phyloP scores from a whole-genome alignment of 2,329 filamentous ascomycete species.

The Colletotrichum aenigma region DNA sequence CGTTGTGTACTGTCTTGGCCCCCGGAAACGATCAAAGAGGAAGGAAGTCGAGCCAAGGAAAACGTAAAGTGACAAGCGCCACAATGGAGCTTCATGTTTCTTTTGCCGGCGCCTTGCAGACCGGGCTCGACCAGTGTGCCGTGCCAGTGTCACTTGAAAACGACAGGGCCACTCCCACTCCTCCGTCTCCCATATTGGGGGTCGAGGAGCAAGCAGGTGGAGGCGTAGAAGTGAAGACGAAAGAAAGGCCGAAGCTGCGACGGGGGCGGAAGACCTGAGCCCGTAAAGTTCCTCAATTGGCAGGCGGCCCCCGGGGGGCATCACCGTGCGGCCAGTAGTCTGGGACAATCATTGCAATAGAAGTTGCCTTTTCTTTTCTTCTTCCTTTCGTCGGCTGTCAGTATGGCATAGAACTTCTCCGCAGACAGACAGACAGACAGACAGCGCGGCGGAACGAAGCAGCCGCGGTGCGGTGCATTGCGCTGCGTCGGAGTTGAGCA shows the following conservation, averaged over 20 bases:
- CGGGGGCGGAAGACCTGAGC: background rate
- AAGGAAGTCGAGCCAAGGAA: background rate
- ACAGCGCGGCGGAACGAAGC: background rate
- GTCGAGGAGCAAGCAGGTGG: background rate
- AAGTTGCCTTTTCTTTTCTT: background rate
- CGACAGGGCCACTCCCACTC: background rate
- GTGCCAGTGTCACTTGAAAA: background rate
- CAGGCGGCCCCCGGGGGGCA: background rate
- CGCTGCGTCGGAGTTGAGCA: background rate
- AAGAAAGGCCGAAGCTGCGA: background rate
- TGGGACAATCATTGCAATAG: background rate
- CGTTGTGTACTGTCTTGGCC: background rate
- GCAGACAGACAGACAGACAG: background rate
- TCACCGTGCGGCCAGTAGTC: background rate
- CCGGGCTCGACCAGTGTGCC: background rate
- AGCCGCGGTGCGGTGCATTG: background rate
- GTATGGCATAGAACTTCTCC: background rate
- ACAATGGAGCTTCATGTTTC: constrained; percentile 2
- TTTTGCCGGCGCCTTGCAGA: constrained; percentile 14
- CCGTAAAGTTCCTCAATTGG: background rate
- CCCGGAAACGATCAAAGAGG: background rate
- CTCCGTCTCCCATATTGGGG: background rate
- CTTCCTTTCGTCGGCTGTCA: background rate
- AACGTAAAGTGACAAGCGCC: constrained; percentile 8
- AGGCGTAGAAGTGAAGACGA: background rate